A percentile compares a stretch with the other conserved stretches of the same genome.
These are phyloP conservation scores for Xanthoconium purpureum DNA, from an alignment of 768 basidiomycete genomes.

Conservation along the genomic window DNA sequence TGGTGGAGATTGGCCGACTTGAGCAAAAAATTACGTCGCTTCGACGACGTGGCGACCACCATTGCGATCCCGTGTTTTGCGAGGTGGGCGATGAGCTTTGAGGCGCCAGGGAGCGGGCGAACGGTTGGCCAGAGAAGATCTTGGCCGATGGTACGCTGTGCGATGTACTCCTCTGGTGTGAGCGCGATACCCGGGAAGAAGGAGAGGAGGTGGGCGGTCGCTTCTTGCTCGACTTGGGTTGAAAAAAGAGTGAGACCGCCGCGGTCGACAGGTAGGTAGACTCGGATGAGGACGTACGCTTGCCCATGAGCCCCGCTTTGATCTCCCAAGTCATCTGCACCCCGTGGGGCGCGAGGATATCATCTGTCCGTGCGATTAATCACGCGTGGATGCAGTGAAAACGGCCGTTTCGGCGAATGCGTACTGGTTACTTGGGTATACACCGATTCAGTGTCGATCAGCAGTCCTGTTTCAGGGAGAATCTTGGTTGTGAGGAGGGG, in stretches of 20 bases:
- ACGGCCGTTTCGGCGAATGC: conserved; percentile 14
- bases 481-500: not conserved
- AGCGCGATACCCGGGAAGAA: conserved; percentile 74
- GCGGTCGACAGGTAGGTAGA: not conserved
- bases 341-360: conserved; percentile 68
- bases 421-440: conserved; percentile 79
- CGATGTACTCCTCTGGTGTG: conserved; percentile 56
- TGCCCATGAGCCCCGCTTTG: conserved; percentile 87
- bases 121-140: conserved; percentile 69
- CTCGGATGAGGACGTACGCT: conserved; percentile 45
- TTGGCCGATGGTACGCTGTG: conserved; percentile 53
- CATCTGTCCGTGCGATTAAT: conserved; percentile 43
- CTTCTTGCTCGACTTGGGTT: conserved; percentile 56
- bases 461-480: conserved; percentile 45
- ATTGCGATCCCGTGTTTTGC: conserved; percentile 67
- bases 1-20: conserved; percentile 63
- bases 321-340: conserved; percentile 85
- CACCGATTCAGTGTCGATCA: conserved; percentile 75
- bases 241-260: not conserved
- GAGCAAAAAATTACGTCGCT: conserved; percentile 57
- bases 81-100: conserved; percentile 69
- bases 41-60: conserved; percentile 77
- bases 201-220: conserved; percentile 66
- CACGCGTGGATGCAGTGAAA: not conserved
- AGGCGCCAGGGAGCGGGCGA: conserved; percentile 68